Evolutionary conservation across 257 asterid genomes (phyloP).

Genomic region (Solanum habrochaites): DNA sequence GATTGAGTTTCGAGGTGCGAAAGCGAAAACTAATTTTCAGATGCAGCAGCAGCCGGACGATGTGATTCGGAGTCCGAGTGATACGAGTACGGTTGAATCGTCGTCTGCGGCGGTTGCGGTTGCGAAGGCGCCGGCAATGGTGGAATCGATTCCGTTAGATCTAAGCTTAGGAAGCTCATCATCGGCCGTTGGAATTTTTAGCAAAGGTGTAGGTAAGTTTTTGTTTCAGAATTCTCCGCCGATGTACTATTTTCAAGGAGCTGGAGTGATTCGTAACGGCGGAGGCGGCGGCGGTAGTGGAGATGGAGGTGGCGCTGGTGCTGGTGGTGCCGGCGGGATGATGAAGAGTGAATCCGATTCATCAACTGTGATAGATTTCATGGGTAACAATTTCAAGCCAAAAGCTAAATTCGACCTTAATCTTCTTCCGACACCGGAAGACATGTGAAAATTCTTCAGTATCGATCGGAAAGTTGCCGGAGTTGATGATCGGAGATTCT

Average conservation of each 20-base stretch:
- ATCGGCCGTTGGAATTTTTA: background rate
- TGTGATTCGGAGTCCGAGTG: background rate
- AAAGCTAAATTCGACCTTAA: background rate
- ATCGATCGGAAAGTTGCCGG: background rate
- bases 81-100: background rate
- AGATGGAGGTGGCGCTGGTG: background rate
- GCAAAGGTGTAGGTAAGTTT: background rate
- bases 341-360: background rate
- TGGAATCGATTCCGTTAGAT: background rate
- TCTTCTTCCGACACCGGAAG: background rate
- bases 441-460: background rate
- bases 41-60: background rate
- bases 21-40: constrained; percentile 5
- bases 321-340: background rate
- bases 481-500: background rate
- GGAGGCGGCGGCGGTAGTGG: background rate
- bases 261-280: background rate
- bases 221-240: background rate
- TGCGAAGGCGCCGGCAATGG: background rate
- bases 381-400: background rate
- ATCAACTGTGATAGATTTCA: background rate
- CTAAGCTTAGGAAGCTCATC: background rate
- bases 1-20: background rate
- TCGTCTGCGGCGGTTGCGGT: background rate
- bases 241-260: background rate